These are phyloP conservation scores for Ruellia speciosa DNA, from an alignment of 305 asterid species.

Conservation along the genomic window DNA sequence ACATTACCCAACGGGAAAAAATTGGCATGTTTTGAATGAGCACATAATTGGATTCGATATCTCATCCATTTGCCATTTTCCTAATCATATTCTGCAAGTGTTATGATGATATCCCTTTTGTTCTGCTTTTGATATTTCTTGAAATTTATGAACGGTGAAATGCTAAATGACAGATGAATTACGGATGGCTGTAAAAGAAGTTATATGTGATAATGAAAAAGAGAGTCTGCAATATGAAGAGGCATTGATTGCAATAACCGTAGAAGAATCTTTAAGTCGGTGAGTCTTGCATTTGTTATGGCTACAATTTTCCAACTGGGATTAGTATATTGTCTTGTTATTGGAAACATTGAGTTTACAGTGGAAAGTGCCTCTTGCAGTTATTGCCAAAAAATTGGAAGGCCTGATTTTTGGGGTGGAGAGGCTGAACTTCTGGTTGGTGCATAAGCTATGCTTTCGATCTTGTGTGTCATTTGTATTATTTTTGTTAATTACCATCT, in stretches of 20 bases:
- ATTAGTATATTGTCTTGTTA: conserved; percentile 8
- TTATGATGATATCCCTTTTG: conserved; percentile 1
- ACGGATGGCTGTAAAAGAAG: conserved; percentile 90
- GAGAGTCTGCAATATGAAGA: conserved; percentile 63
- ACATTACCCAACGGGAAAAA: no score
- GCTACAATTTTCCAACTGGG: conserved; percentile 6
- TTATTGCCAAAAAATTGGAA: conserved; percentile 80
- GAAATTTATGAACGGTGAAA: conserved; percentile 13
- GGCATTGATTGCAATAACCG: conserved; percentile 80
- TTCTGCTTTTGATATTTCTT: background rate
- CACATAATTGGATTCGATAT: no score
- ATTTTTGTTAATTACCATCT: no score
- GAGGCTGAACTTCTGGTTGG: conserved; percentile 93
- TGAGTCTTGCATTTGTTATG: conserved; percentile 32
- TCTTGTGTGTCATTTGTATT: no score
- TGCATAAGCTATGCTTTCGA: conserved; percentile 7
- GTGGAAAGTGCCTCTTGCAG: conserved; percentile 37
- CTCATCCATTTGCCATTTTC: background rate
- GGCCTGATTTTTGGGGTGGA: conserved; percentile 96
- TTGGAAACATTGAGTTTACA: conserved; percentile 13
- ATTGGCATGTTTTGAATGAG: no score
- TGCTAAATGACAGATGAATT: conserved; percentile 55
- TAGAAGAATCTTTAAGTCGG: conserved; percentile 80
- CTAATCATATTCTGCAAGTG: background rate
- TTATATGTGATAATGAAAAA: conserved; percentile 55